A percentile compares a stretch with the other conserved stretches of the same genome.
These are phyloP conservation scores for Calonectria leucothoes DNA, from an alignment of 2,329 filamentous ascomycete species.

Conservation along the genomic window DNA sequence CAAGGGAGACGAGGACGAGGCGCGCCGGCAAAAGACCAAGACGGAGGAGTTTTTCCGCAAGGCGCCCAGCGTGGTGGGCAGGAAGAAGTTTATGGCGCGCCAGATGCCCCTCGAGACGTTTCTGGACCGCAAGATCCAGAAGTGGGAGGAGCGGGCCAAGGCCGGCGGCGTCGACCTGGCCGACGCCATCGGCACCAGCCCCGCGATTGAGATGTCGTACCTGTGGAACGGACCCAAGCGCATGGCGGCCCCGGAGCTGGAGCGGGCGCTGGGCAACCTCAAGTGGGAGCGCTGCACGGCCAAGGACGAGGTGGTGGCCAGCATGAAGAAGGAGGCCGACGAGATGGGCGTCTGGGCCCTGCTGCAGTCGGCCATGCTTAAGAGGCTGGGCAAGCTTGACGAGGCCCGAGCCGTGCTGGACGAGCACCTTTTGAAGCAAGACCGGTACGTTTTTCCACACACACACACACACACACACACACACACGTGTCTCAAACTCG, in stretches of 20 bases:
- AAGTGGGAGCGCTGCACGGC: constrained; percentile 72
- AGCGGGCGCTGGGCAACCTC: constrained; percentile 71
- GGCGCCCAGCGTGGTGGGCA: constrained; percentile 80
- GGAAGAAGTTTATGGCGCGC: constrained; percentile 89
- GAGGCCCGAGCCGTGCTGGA: constrained; percentile 75
- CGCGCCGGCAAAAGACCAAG: constrained; percentile 67
- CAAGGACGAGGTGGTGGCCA: constrained; percentile 51
- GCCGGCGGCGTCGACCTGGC: constrained; percentile 74
- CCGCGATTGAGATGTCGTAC: constrained; percentile 90
- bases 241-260: constrained; percentile 75
- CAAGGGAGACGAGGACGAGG: constrained; percentile 53
- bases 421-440: constrained; percentile 73
- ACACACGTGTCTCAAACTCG: fast-evolving
- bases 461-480: too few relatives aligned
- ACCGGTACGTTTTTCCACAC: constrained; percentile 64
- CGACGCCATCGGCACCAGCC: constrained; percentile 84
- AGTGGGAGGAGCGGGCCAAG: constrained; percentile 86
- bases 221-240: constrained; percentile 92
- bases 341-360: constrained; percentile 75
- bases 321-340: constrained; percentile 65
- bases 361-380: constrained; percentile 72
- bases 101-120: constrained; percentile 93
- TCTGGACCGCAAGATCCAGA: constrained; percentile 83
- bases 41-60: constrained; percentile 79
- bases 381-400: constrained; percentile 70